These are phyloP conservation scores for Auricularia auricula-judae DNA, from an alignment of 768 basidiomycete genomes.

Conservation along the genomic window DNA sequence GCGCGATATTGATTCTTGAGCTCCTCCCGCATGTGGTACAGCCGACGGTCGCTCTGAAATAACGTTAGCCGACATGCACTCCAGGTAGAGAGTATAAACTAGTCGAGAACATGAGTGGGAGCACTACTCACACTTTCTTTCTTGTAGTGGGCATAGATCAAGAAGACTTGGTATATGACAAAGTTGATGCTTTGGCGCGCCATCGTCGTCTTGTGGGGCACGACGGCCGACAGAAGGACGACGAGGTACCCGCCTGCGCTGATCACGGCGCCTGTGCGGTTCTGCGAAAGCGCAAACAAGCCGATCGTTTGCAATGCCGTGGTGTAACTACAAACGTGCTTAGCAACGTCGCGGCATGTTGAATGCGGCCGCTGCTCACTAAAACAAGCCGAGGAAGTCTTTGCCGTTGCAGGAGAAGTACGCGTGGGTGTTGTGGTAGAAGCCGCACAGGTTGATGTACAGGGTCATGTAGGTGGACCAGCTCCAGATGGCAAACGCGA, in stretches of 20 bases:
- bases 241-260: background rate
- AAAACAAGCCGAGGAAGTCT: background rate
- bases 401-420: background rate
- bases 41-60: constrained; percentile 31
- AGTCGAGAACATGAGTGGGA: background rate
- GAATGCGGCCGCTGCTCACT: background rate
- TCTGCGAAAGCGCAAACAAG: constrained; percentile 4
- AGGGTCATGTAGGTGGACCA: constrained; percentile 29
- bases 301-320: background rate
- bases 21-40: constrained; percentile 41
- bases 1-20: constrained; percentile 44
- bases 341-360: too few species aligned
- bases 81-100: too few species aligned
- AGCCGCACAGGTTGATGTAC: background rate
- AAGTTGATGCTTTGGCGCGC: constrained; percentile 2
- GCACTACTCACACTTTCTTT: constrained; percentile 3
- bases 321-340: background rate
- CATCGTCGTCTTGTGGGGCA: background rate
- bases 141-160: constrained; percentile 8
- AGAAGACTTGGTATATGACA: constrained; percentile 2
- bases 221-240: background rate
- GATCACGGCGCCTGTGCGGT: background rate
- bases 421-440: background rate
- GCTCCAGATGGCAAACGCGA: constrained; percentile 49
- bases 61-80: background rate